Evolutionary conservation across 2,329 filamentous ascomycete genomes (phyloP), one percentile per base, ranked within the genome.

Genomic region (Trichophyton benhamiae): DNA sequence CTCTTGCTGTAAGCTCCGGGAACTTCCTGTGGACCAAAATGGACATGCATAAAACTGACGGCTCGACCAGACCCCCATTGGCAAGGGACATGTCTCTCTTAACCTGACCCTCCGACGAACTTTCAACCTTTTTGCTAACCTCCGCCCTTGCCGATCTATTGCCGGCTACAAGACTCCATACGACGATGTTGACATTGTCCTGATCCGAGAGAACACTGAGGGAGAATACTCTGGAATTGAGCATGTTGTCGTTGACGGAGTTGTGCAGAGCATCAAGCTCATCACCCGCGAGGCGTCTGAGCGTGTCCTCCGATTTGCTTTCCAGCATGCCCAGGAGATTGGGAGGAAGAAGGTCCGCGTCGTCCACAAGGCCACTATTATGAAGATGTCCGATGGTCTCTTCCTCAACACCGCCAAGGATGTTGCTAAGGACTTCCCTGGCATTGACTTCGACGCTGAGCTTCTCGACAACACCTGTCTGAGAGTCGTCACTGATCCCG

Each of bases 361-460:
- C 63, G 91, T 97, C 66, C 94, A 99, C 88, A 99, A 99, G 85
- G 94, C 94, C 76, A 97, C 94, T 74, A 99, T 99, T 81, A 99
- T 99, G 94, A 99, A 99, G 86, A 95, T 96, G 89, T 92, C 88
- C 74, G 94, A 99, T 77, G 94, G 94, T 80, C 89, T 99, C 65
- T 99, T 99, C 86, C 84, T 99, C 69, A 88, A 83, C 77, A 90
- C 88, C 65, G 94, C 87, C 69, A 81, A 86, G 68, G 84, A 94
- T 65, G 85, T 99, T 68, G 83, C 90, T 76, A 95, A 95, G 85
- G 91, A 97, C 74, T 99, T 89, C 84, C 94, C 94, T 66, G 82
- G 86, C 70, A 89, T 99, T 72, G 89, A 96, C 80, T 97, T 99
- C 75, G 92, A 97, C 74, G 89, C 89, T 70, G 94, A 99, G 83